A percentile compares a stretch with the other conserved stretches of the same genome.
These are phyloP conservation scores for Zygnema circumcarinatum DNA, from an alignment of 139 green algal species.

Conservation along the genomic window DNA sequence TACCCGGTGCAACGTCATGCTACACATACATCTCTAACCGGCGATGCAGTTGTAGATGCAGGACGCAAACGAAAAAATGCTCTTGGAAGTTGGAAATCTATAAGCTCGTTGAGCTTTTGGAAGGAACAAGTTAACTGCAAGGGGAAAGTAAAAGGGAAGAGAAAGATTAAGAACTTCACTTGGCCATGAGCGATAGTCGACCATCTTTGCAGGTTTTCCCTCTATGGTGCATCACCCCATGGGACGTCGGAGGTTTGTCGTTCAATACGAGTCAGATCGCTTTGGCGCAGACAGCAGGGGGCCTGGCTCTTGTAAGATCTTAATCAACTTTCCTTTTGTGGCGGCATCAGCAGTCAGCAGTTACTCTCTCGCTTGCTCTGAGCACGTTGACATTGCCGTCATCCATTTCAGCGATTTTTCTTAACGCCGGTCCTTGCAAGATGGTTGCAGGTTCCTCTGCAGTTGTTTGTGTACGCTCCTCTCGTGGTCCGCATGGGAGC, in stretches of 20 bases:
- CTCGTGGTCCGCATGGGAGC: constrained; percentile 1
- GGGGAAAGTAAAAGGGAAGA: too few species aligned
- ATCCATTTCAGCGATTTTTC: too few species aligned
- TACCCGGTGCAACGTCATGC: too few species aligned
- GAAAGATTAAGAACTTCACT: too few species aligned
- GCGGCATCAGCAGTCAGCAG: neutral
- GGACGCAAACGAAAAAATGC: too few species aligned
- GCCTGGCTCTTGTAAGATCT: constrained; percentile 26
- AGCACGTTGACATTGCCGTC: constrained; percentile 4
- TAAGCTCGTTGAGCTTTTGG: too few species aligned
- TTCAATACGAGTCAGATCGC: constrained; percentile 26
- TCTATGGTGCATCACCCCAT: constrained; percentile 18
- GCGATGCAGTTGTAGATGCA: too few species aligned
- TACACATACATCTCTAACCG: too few species aligned
- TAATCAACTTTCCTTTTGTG: neutral
- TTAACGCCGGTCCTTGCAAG: too few species aligned
- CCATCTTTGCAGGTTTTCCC: constrained; percentile 24
- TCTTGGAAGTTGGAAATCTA: too few species aligned
- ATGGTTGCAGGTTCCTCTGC: constrained; percentile 16
- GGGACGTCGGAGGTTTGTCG: constrained; percentile 9
- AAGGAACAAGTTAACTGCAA: too few species aligned
- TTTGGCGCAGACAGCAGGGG: constrained; percentile 25
- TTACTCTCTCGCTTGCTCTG: neutral
- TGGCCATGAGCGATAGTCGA: too few species aligned
- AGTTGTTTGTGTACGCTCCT: constrained; percentile 30